A percentile compares a stretch with the other conserved stretches of the same genome.
Evolutionary conservation across 106 monocot species (phyloP).

Genomic region (Apostasia shenzhenica): DNA sequence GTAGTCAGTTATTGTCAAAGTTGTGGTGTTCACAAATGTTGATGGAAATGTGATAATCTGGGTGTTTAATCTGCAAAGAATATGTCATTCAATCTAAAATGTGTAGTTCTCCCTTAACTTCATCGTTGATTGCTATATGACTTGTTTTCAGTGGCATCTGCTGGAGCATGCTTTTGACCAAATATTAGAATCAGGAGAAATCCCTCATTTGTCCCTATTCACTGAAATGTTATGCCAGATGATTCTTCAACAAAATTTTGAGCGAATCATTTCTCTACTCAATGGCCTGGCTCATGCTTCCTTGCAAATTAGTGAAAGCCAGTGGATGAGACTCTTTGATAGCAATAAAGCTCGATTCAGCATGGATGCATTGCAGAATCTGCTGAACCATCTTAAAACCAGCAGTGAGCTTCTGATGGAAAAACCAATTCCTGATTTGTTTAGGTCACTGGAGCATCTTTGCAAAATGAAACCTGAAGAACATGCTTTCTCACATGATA

Average conservation of each 20-base stretch:
- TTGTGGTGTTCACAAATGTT: too few species aligned
- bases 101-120: too few species aligned
- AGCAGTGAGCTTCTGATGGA: slow-evolving; percentile 33
- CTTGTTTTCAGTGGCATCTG: slow-evolving; percentile 53
- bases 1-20: too few species aligned
- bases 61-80: too few species aligned
- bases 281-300: slow-evolving; percentile 79
- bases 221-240: slow-evolving; percentile 60
- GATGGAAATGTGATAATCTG: too few species aligned
- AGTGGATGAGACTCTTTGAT: slow-evolving; percentile 53
- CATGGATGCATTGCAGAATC: slow-evolving; percentile 20
- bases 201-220: slow-evolving; percentile 64
- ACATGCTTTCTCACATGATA: slow-evolving; percentile 3
- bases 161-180: slow-evolving; percentile 88
- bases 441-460: slow-evolving; percentile 40
- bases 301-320: slow-evolving; percentile 48
- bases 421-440: slow-evolving; percentile 46
- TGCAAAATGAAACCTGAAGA: slow-evolving; percentile 6
- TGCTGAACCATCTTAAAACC: slow-evolving; percentile 31
- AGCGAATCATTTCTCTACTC: slow-evolving; percentile 38
- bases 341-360: slow-evolving; percentile 31
- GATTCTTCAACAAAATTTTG: slow-evolving; percentile 36
- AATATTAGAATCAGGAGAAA: slow-evolving; percentile 56
- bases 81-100: too few species aligned
- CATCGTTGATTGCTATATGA: not conserved